Conservation (phyloP, 148 eudicot genomes). For the Spergularia marina region DNA sequence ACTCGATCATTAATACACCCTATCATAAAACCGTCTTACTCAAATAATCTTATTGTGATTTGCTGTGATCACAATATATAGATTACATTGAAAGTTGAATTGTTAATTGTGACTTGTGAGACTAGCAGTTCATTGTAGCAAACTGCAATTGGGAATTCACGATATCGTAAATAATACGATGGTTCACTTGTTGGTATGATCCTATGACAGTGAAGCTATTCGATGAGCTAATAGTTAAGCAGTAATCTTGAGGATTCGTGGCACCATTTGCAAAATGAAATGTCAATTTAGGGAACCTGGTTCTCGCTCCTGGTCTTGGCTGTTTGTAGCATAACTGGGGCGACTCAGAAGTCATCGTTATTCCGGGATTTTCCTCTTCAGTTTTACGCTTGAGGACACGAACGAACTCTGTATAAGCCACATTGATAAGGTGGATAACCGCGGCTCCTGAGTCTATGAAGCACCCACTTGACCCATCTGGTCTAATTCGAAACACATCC, state of each 20-base stretch:
- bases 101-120: background rate
- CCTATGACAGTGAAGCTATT: background rate
- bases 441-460: background rate
- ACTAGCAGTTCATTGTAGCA: background rate
- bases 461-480: background rate
- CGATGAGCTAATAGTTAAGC: background rate
- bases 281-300: background rate
- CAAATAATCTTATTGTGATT: too few species aligned
- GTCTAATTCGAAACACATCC: background rate
- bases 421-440: background rate
- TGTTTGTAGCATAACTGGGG: background rate
- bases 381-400: background rate
- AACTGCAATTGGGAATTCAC: background rate
- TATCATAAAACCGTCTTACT: too few species aligned
- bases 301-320: background rate
- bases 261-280: background rate
- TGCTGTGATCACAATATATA: too few species aligned
- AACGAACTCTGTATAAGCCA: background rate
- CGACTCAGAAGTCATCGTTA: background rate
- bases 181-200: constrained; percentile 11
- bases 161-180: constrained; percentile 15
- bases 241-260: background rate
- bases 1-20: too few species aligned
- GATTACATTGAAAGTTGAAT: background rate
- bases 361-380: background rate